phyloP scores from a whole-genome alignment of 75 land plant genomes.

The Cunninghamia lanceolata region DNA sequence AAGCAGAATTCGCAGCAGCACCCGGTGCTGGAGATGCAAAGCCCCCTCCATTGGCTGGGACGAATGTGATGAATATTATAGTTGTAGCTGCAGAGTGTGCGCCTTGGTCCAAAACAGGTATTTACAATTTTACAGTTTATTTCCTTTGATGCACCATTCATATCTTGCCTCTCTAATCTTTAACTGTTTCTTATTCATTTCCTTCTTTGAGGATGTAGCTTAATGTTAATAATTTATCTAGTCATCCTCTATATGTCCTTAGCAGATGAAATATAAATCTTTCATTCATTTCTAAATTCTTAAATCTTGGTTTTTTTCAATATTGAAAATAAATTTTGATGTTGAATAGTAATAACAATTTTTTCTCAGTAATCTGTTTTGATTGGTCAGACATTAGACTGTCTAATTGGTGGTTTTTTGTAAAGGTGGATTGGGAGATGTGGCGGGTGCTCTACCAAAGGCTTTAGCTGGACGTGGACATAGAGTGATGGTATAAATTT shows the following conservation, averaged over 20 bases:
- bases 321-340: background rate
- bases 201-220: background rate
- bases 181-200: background rate
- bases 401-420: slow-evolving; percentile 7
- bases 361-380: background rate
- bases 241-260: background rate
- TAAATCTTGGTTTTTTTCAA: background rate
- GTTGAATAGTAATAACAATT: background rate
- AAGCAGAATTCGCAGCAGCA: slow-evolving; percentile 13
- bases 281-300: background rate
- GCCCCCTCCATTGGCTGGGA: slow-evolving; percentile 84
- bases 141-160: background rate
- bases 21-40: slow-evolving; percentile 28
- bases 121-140: background rate
- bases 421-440: slow-evolving; percentile 96
- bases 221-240: background rate
- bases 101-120: slow-evolving; percentile 99
- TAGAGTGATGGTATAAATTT: slow-evolving; percentile 77
- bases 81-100: slow-evolving; percentile 94
- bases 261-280: slow-evolving; percentile 1
- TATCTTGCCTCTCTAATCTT: background rate
- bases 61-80: slow-evolving; percentile 89
- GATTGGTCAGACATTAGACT: background rate
- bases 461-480: slow-evolving; percentile 97
- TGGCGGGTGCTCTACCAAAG: slow-evolving; percentile 93